Evolutionary conservation across 371 early-diverging fungal species (phyloP), one percentile per base, ranked within the genome.

Genomic region (Mucor racemosus): DNA sequence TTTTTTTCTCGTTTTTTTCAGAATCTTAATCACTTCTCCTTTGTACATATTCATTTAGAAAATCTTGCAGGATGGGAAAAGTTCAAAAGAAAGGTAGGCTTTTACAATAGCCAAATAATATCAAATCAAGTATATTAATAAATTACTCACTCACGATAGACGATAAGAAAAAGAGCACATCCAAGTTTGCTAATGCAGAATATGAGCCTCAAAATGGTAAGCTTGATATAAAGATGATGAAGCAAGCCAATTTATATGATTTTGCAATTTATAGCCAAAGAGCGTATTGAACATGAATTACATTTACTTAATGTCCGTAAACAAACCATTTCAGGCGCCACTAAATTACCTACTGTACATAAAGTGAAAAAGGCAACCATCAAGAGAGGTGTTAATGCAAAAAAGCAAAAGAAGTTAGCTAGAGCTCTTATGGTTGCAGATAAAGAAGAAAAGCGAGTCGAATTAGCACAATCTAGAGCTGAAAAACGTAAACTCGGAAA

Each of bases 351-450:
- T 19, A 56, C 61, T 11, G 42, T 72, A 53, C 64, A 62, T 21
- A 76, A 73, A 60, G 71, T 68, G 17, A 73, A 73, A 42, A 73
- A 73, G 39, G 65, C 63, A 15, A 54, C 62, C 7, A 40, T 41
- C 4, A 76, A 74, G 56, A 73, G 68, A 44, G 64, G 36, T 7
- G 62, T 60, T 17, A 66, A 44, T 35, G 53, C 40, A 40, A 71
- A 71, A 57, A 73, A 76, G 50, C 65, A 73, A 57, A 76, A 76
- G 54, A 73, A 74, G 17, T 35, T 69, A 17, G 69, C 70, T 26
- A 58, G 67, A 67, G 74, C 74, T 17, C 34, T 70, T n/a, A 58
- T 60, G 19, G 55, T 74, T 17, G 67, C 70, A 10, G 74, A 74
- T 34, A 74, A 74, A 54, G 74, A 64, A 61, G 70, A 74, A 62